Evolutionary conservation across 192 early-diverging fungal species (phyloP), one percentile per base, ranked within the genome.

Genomic region (Chytriomyces sp.): DNA sequence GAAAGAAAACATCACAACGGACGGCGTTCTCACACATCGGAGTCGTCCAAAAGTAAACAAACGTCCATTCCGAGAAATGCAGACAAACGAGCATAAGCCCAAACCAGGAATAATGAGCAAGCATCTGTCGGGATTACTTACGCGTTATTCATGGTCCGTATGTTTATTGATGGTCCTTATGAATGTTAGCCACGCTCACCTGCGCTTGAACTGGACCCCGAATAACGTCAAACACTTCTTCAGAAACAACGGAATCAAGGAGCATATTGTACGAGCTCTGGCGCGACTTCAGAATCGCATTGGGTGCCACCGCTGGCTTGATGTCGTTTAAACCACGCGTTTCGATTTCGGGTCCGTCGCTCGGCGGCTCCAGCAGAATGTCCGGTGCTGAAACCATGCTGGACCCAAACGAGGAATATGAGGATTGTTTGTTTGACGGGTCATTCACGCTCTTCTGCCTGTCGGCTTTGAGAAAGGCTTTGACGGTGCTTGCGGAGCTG

Each of bases 71-170:
- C 11, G 70, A 62, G 10, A 78, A 60, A 50, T 82, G 67, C 4
- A 77, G 50, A 57, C 80, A 64, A 28, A 86, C 64, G 16, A 86
- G 71, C 44, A 86, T 59, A 8, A 62, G 20, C 35, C 77, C 77
- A 72, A 82, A 82, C 73, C 80, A 83, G 24, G 79, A 47, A 65
- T 80, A 86, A 60, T 86, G 85, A 24, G 57, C 9, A 18, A 46
- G 28, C 78, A 85, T 79, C 82, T 86, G 59, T n/a, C 65, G 18
- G n/a, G 23, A 45, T 13, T 10, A 9, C 28, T 72, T 72, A 16
- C 35, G 20, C 35, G 35, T 35, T 35, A 35, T 35, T 35, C 35
- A 35, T 35, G 35, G 3, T 35, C 35, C 3, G 2, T 3, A 35
- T 35, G 35, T 35, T 35, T 35, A 35, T 65, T 5, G 6, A 26